Base-by-base conservation (phyloP, 2,329 filamentous ascomycete genomes). In the Zalaria sp. region DNA sequence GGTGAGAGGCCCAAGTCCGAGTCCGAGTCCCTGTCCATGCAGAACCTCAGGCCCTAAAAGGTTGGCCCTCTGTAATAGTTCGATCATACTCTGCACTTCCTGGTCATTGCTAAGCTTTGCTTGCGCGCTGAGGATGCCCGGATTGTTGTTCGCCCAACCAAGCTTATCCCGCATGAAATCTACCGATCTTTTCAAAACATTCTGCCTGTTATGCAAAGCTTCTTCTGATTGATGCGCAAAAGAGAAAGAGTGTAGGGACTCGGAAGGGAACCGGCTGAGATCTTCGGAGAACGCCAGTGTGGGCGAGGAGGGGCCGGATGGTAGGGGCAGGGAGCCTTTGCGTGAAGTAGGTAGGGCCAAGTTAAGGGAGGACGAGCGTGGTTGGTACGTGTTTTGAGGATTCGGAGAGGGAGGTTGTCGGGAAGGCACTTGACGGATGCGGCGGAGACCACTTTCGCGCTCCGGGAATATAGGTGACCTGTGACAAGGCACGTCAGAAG, bases 221-320 rank as follows among this genome's bases (percentile, higher is more conserved):
- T 96, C 89, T 56, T 94, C 88, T 3, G 88, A 89, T 62, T 94
- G 88, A 52, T 93, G 85, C 34, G 91, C 86, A 61, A 98, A 98
- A 8, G 89, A 96, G 65, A 98, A 98, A 2, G 91, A 98, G 62
- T 98, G 91, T 37, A 98, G 68, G 4, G 91, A 98, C 59, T 98
- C 91, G 52, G 85, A 86, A 1, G 91, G 89, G 58, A 98, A 98
- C 39, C 88, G 81, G 37, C 80, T 81, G 37, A 98, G 74, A 57
- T 98, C 91, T 66, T 96, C 91, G 54, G 78, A 75, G 56, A 87
- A 86, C 47, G 75, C 67, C 35, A 83, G 54, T 5, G 66, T 75
- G 25, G 86, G 85, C 25, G 86, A 87, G 18, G 71, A 68, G 25
- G 81, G 79, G 4, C 72, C 79, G n/a, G 77, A 68, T 5, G 73